Conservation (phyloP, 1,139 yeast species). For the Zhuliangozyma parablackwelliae region DNA sequence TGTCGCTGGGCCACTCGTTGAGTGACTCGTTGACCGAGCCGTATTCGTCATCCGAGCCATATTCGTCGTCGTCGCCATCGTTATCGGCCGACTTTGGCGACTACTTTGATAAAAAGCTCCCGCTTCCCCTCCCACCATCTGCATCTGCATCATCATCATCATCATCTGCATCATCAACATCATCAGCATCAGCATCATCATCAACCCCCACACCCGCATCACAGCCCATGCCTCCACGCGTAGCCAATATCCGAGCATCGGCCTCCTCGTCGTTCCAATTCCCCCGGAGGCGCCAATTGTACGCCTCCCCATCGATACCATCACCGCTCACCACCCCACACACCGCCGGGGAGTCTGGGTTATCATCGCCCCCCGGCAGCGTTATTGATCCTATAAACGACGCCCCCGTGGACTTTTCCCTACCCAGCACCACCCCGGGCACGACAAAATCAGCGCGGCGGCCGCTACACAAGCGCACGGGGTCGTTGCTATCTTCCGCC, state of each 20-base stretch:
- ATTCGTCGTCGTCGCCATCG: conserved; percentile 14
- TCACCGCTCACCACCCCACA: conserved; percentile 19
- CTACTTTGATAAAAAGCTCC: conserved; percentile 14
- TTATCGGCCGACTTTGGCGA: conserved; percentile 16
- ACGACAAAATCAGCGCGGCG: neutral
- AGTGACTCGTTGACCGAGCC: conserved; percentile 24
- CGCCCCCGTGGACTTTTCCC: conserved; percentile 38
- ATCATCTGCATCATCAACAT: neutral
- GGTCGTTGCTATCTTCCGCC: conserved; percentile 19
- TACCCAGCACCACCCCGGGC: conserved; percentile 14
- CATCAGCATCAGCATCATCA: neutral
- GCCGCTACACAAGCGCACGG: conserved; percentile 9
- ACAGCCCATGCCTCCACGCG: neutral
- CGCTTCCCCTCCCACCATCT: conserved; percentile 1
- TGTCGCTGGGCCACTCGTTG: conserved; percentile 23
- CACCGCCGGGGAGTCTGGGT: conserved; percentile 21
- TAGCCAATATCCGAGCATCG: no score
- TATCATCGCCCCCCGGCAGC: conserved; percentile 16
- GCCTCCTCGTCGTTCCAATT: conserved; percentile 1
- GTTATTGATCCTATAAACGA: conserved; percentile 40
- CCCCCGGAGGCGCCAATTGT: neutral
- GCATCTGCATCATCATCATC: neutral
- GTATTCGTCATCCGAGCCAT: neutral
- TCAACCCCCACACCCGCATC: neutral
- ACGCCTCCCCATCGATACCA: neutral